Conservation (phyloP, 305 asterid genomes). For the Fraxinus ornus region DNA sequence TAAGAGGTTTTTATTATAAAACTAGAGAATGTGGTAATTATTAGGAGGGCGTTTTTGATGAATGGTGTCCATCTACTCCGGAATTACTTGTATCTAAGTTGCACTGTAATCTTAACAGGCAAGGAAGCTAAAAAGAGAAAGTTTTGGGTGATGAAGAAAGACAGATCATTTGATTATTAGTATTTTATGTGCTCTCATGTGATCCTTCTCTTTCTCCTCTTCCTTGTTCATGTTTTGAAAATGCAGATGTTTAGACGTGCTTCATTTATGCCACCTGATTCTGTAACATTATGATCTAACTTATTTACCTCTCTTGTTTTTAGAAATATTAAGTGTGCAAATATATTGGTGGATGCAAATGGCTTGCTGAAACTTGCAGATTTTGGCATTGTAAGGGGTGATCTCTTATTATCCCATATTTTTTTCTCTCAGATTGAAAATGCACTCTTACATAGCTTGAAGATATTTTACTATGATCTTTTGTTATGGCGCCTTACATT, state of each 20-base stretch:
- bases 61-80: neutral
- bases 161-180: neutral
- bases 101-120: neutral
- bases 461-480: constrained; percentile 1
- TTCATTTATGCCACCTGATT: neutral
- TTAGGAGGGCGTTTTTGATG: neutral
- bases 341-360: constrained; percentile 80
- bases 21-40: neutral
- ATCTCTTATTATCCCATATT: constrained; percentile 3
- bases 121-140: neutral
- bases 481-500: constrained; percentile 13
- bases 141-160: neutral
- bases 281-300: neutral
- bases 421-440: constrained; percentile 12
- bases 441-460: neutral
- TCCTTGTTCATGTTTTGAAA: neutral
- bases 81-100: neutral
- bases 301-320: constrained; percentile 11
- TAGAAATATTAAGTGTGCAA: constrained; percentile 96
- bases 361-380: constrained; percentile 95
- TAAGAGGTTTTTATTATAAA: neutral
- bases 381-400: constrained; percentile 97
- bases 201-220: neutral
- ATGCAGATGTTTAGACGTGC: neutral
- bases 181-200: neutral